Evolutionary conservation across 768 basidiomycete species (phyloP), one percentile per base, ranked within the genome.

Genomic region (Termitomyces sp.): DNA sequence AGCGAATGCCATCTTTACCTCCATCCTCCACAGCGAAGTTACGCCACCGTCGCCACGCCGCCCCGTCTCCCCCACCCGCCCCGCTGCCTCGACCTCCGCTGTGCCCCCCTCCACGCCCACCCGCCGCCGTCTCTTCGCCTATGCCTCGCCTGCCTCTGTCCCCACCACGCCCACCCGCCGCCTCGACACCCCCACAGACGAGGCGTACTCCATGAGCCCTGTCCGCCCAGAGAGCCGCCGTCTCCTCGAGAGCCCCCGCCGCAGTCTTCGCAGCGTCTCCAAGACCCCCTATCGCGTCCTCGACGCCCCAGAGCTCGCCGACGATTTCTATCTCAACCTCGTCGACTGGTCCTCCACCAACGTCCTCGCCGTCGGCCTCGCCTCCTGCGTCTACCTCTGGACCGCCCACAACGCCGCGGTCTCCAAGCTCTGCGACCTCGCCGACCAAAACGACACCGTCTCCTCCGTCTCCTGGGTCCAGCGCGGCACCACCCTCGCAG

Each of bases 301-400:
- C 35, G 96, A 99, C 68, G 96, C 96, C 8, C 97, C 96, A 0
- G 95, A 98, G 55, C 84, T 99, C 13, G 93, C 94, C 30, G 96
- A 98, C 68, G 96, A 99, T 70, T 99, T 98, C 71, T 98, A 99
- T 67, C 87, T 99, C 61, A 98, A 98, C 67, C 80, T 98, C 11
- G 94, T 98, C 24, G 95, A 98, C 61, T 98, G 97, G 97, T 92
- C 90, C 2, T 89, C 87, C 54, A 95, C 92, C 5, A 98, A 98
- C 67, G 87, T 98, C 0, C 84, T 98, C 0, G 95, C 91, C 3
- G 97, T 98, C 8, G 96, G 95, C 2, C 79, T 99, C 7, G 92
- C 88, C 3, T 78, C 87, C 0, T 94, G 92, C 60, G 96, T 99
- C 13, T 99, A 99, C 68, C 85, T 98, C 1, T 99, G 97, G 97